Evolutionary conservation across 805 yeast genomes (phyloP), one percentile per base, ranked within the genome.

Genomic region (Starmerella bombi): DNA sequence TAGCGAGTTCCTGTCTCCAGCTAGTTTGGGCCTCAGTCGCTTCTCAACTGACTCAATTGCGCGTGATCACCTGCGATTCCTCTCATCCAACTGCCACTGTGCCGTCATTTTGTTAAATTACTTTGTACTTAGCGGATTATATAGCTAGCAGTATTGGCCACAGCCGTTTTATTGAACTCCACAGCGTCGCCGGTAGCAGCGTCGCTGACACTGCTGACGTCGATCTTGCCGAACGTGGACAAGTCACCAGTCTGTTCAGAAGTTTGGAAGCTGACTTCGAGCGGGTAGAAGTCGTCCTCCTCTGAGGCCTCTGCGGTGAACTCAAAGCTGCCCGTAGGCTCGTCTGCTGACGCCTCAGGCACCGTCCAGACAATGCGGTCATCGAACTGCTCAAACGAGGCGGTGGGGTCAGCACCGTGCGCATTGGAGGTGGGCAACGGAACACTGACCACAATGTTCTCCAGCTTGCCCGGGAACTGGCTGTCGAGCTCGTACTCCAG

Each of bases 221-320:
- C 71, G 42, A 86, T 76, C 38, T 72, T 69, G 40, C 88, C 83
- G 47, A 81, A 68, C 18, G 77, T 74, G 25, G 68, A 63, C 29
- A 55, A 34, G 16, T 47, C 50, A 18, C 45, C 48, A 29, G 67
- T 14, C 32, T 34, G 28, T 37, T 34, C 41, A 5, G 21, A 23
- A n/a, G 49, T 43, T 12, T 32, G 63, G 63, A 85, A 82, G 37
- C 67, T 61, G 30, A 85, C 71, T 53, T 75, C 75, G 67, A 88
- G 74, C 45, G 98, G 98, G 80, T 85, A 88, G 53, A 88, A 66
- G 10, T 74, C 70, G 46, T 85, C 94, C 60, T 88, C 96, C 48
- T 72, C 74, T 30, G 69, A 77, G 16, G 77, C 80, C 49, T 77
- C 79, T 44, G 83, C 74, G 7, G 77, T 59, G 57, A 91, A 77